Evolutionary conservation across 306 rosid species (phyloP), one percentile per base, ranked within the genome.

Genomic region (Hippophae rhamnoides): DNA sequence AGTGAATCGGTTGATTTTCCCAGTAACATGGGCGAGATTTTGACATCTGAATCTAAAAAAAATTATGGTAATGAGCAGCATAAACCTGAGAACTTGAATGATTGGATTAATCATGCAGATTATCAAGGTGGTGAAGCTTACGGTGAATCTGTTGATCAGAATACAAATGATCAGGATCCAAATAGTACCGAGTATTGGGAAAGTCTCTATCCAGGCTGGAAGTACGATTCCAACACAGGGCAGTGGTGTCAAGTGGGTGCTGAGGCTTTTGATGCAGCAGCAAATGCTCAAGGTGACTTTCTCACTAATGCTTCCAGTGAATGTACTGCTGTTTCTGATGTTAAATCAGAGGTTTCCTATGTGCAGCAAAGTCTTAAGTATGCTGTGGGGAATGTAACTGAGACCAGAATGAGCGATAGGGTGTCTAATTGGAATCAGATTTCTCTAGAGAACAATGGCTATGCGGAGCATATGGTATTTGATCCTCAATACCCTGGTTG

Each of bases 131-230:
- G 55, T 51, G 85, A 81, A 62, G 69, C 31, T 67, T 63, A 69
- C 61, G 89, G 52, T 38, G 81, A 72, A 58, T 67, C 72, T 27
- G 52, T 59, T 7, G 84, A 71, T 62, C 67, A 72, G 18, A 60
- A 56, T 13, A 38, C 72, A 40, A 77, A 55, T 56, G 85, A 38
- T 58, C 85, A 79, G 66, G 95, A 87, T 78, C 70, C 62, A 25
- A 82, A 56, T 66, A 77, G 74, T 63, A 69, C 77, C 47, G 85
- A 84, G 76, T 62, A 71, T 47, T 86, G 93, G 97, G 95, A 89
- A 66, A 69, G 70, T 73, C 77, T 69, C 45, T 89, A 84, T 79
- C 97, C 95, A 41, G 95, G 97, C 50, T 89, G 95, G 95, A 89
- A 69, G 75, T 82, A 63, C 56, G 95, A 89, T 57, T 9, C 63